Percentiles rank a stretch among this genome's conserved stretches.
Conservation (phyloP, 371 early-diverging fungal genomes). For the Mucor plumbeus region DNA sequence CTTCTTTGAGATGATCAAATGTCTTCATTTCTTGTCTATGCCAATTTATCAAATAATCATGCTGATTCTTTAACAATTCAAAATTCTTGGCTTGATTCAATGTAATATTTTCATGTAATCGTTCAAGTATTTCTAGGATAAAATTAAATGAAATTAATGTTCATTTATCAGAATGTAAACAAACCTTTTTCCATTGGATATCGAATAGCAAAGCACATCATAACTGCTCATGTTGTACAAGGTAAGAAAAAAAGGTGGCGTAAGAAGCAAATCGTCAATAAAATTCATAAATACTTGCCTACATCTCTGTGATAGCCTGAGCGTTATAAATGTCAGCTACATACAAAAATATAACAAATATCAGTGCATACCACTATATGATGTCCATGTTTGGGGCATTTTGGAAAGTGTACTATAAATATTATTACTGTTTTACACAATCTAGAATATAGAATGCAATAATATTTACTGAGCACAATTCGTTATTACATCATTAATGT, state of each 20-base stretch:
- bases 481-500: background rate
- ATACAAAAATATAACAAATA: background rate
- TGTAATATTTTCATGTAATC: constrained; percentile 22
- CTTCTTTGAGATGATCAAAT: constrained; percentile 8
- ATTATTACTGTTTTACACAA: background rate
- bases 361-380: constrained; percentile 28
- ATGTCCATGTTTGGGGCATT: constrained; percentile 32
- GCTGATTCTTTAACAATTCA: constrained; percentile 22
- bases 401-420: constrained; percentile 18
- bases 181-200: constrained; percentile 34
- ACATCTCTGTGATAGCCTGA: constrained; percentile 34
- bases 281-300: constrained; percentile 13
- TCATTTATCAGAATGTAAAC: background rate
- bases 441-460: background rate
- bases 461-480: constrained; percentile 20
- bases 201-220: constrained; percentile 34
- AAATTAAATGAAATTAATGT: no score
- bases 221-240: constrained; percentile 11
- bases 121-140: constrained; percentile 24
- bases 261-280: background rate
- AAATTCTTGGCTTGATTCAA: constrained; percentile 28
- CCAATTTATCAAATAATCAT: constrained; percentile 24
- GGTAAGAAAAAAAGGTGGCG: background rate
- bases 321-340: background rate
- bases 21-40: constrained; percentile 24